Conservation (phyloP, 306 rosid species). For the Gynostemma pentaphyllum region DNA sequence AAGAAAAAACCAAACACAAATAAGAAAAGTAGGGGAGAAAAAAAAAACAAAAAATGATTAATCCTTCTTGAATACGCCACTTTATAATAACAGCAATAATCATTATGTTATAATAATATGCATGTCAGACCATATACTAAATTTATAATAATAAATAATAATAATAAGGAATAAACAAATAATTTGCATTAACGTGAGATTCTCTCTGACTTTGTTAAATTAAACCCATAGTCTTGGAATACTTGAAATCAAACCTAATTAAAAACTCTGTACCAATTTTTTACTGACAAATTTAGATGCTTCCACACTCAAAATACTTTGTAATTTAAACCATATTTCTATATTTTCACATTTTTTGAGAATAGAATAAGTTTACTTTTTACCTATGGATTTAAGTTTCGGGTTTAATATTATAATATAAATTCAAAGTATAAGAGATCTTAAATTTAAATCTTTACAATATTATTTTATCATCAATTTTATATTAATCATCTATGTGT, state of each 20-base stretch:
- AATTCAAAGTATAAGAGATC: too few relatives aligned
- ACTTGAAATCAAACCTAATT: neutral
- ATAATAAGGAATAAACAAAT: constrained; percentile 11
- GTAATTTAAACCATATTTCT: constrained; percentile 21
- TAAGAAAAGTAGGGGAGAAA: too few relatives aligned
- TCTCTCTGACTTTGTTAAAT: constrained; percentile 7
- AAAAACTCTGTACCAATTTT: neutral
- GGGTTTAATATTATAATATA: too few relatives aligned
- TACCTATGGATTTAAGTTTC: too few relatives aligned
- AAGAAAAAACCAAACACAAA: neutral
- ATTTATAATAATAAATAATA: neutral
- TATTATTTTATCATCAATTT: too few relatives aligned
- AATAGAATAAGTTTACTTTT: too few relatives aligned
- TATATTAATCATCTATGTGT: too few relatives aligned
- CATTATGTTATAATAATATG: neutral
- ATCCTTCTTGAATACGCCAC: constrained; percentile 7
- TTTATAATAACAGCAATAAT: neutral
- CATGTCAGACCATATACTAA: constrained; percentile 11
- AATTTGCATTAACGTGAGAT: constrained; percentile 11
- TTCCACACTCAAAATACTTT: constrained; percentile 31
- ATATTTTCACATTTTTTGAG: constrained; percentile 21
- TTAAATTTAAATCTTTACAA: too few relatives aligned
- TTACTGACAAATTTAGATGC: constrained; percentile 36
- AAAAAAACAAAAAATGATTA: too few relatives aligned
- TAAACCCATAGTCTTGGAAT: constrained; percentile 7